phyloP scores from a whole-genome alignment of 2,329 filamentous ascomycete genomes.

The Claviceps sp. region DNA sequence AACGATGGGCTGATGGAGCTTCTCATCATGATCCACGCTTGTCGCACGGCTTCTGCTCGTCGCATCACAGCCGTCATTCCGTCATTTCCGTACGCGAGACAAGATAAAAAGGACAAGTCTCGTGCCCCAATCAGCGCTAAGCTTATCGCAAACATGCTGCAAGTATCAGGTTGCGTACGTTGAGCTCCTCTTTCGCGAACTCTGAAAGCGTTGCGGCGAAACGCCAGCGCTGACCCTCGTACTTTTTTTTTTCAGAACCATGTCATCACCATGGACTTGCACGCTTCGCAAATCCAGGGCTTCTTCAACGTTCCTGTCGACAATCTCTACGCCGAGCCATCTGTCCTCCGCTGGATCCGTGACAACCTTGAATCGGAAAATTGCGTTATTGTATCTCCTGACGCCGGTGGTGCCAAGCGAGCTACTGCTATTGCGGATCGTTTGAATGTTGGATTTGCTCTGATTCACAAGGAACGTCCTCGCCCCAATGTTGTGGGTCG shows the following conservation, averaged over 20 bases:
- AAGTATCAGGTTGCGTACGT: constrained; percentile 67
- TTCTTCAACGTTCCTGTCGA: constrained; percentile 76
- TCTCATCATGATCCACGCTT: constrained; percentile 95
- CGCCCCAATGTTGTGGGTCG: constrained; percentile 75
- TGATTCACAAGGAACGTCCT: constrained; percentile 93
- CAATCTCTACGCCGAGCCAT: constrained; percentile 87
- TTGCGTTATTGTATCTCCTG: constrained; percentile 87
- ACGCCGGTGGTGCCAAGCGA: constrained; percentile 88
- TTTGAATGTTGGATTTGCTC: constrained; percentile 77
- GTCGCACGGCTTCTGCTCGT: constrained; percentile 54
- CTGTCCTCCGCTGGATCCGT: constrained; percentile 79
- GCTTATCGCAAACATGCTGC: constrained; percentile 94
- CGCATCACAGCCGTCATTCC: constrained; percentile 92
- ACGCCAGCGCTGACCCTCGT: background rate
- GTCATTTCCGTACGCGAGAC: constrained; percentile 90
- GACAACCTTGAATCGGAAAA: constrained; percentile 72
- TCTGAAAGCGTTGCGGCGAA: background rate
- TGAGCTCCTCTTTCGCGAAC: background rate
- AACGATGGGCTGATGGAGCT: constrained; percentile 98
- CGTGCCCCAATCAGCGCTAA: constrained; percentile 94
- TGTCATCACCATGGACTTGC: constrained; percentile 89
- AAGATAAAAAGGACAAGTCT: constrained; percentile 93
- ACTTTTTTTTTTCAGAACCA: constrained; percentile 20
- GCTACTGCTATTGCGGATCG: constrained; percentile 89
- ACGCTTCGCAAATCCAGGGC: constrained; percentile 86